Percentiles rank a stretch among this genome's conserved stretches.
Evolutionary conservation across 345 rosid genomes (phyloP).

Genomic region (Arabidopsis thaliana): DNA sequence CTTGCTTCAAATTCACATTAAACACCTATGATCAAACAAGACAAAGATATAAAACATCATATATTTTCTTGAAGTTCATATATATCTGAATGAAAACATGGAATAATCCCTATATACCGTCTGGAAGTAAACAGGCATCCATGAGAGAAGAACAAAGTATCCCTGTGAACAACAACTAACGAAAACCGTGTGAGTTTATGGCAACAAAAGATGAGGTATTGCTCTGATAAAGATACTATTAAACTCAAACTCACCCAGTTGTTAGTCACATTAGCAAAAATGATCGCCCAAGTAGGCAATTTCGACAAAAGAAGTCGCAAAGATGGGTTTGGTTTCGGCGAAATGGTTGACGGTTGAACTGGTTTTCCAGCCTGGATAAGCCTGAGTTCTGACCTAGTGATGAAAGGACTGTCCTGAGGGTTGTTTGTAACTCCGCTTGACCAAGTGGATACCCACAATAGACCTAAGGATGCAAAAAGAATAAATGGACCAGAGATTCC

Average conservation of each 20-base stretch:
- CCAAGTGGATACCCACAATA: conserved; percentile 77
- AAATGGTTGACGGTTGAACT: conserved; percentile 31
- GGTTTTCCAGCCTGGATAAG: conserved; percentile 77
- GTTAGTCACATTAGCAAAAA: conserved; percentile 82
- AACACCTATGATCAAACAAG: conserved; percentile 59
- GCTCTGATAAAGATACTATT: conserved; percentile 2
- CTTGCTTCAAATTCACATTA: conserved; percentile 86
- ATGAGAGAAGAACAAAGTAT: conserved; percentile 92
- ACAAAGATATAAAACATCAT: conserved; percentile 9
- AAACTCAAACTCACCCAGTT: conserved; percentile 79
- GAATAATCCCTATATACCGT: conserved; percentile 52
- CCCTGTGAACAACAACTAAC: conserved; percentile 62
- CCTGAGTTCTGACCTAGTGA: conserved; percentile 65
- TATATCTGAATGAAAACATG: background rate
- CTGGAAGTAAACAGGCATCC: conserved; percentile 98
- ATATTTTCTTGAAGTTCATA: background rate
- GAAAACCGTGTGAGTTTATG: conserved; percentile 7
- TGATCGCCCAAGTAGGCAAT: conserved; percentile 87
- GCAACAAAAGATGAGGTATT: background rate
- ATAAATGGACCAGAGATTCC: conserved; percentile 83
- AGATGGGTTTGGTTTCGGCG: conserved; percentile 51
- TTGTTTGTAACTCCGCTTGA: conserved; percentile 59
- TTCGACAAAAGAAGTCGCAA: conserved; percentile 66
- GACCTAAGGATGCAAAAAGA: conserved; percentile 76
- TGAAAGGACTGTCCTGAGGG: conserved; percentile 68